Percentiles rank a stretch among this genome's conserved stretches.
These are phyloP conservation scores for Rhodamnia rubescens DNA, from an alignment of 345 rosid genomes.

Conservation along the genomic window DNA sequence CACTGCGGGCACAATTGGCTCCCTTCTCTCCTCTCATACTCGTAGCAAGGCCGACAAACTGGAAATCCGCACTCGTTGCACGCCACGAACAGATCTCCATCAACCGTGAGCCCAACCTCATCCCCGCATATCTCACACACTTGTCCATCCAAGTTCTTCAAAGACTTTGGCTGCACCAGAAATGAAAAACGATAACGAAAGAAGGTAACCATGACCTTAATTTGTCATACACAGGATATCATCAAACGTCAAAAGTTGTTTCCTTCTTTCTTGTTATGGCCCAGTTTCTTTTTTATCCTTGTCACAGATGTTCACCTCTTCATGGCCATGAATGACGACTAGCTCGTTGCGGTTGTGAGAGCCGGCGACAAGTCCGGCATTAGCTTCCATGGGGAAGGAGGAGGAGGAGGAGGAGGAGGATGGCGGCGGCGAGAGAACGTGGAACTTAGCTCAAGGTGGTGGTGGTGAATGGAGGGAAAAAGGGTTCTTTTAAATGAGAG, in stretches of 20 bases:
- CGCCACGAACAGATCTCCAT: slow-evolving; percentile 91
- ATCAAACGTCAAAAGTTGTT: not conserved
- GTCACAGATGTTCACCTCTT: slow-evolving; percentile 48
- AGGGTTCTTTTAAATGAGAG: slow-evolving; percentile 4
- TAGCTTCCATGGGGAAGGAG: slow-evolving; percentile 70
- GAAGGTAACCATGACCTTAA: not conserved
- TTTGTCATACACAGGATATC: not conserved
- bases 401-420: not conserved
- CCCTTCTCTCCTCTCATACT: slow-evolving; percentile 95
- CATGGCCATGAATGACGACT: slow-evolving; percentile 94
- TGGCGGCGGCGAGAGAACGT: slow-evolving; percentile 10
- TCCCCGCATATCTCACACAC: slow-evolving; percentile 94
- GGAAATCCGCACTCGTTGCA: slow-evolving; percentile 99
- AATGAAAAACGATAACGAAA: not conserved
- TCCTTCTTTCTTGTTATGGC: not conserved
- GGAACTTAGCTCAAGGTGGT: not conserved
- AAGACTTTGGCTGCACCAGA: slow-evolving; percentile 58
- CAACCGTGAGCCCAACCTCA: slow-evolving; percentile 68
- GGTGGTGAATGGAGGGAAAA: not conserved
- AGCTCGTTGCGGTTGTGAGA: slow-evolving; percentile 99
- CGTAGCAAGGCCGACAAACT: slow-evolving; percentile 89
- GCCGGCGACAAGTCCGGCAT: slow-evolving; percentile 96
- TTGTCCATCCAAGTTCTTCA: slow-evolving; percentile 90
- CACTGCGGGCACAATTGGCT: slow-evolving; percentile 88
- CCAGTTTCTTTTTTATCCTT: not conserved